These are phyloP conservation scores for Mucor piriformis DNA, from an alignment of 371 early-diverging fungal species.

Conservation along the genomic window DNA sequence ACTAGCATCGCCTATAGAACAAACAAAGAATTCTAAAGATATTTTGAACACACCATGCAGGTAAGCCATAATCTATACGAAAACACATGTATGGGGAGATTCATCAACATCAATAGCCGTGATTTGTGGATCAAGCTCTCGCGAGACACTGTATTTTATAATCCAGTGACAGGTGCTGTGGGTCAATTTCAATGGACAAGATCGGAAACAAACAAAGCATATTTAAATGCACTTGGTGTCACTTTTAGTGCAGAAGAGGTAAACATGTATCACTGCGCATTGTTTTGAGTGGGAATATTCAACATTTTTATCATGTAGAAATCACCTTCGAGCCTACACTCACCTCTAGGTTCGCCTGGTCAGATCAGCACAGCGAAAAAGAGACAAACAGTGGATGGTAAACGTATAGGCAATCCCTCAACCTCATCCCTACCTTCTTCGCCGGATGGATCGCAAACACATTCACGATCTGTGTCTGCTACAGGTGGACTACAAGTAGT, in stretches of 20 bases:
- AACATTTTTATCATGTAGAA: too few species aligned
- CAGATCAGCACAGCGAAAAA: constrained; percentile 3
- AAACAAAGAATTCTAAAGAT: constrained; percentile 3
- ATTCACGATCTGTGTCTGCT: constrained; percentile 23
- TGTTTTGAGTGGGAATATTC: too few species aligned
- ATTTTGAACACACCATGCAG: constrained; percentile 34
- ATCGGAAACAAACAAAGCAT: constrained; percentile 52
- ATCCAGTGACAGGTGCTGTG: constrained; percentile 51
- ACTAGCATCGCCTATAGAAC: neutral
- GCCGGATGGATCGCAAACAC: constrained; percentile 3
- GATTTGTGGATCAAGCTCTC: constrained; percentile 54
- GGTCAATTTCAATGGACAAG: constrained; percentile 59
- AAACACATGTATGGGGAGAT: too few species aligned
- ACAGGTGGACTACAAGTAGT: constrained; percentile 16
- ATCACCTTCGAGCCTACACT: neutral
- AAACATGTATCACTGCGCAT: neutral
- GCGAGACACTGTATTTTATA: constrained; percentile 54
- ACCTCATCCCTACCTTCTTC: constrained; percentile 6
- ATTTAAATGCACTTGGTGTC: constrained; percentile 51
- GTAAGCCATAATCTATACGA: constrained; percentile 1
- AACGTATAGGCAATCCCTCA: neutral
- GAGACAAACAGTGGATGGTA: constrained; percentile 9
- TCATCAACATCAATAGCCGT: constrained; percentile 16
- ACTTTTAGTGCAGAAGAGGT: constrained; percentile 34
- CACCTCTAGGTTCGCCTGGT: constrained; percentile 1